phyloP scores from a whole-genome alignment of 495 filamentous ascomycete genomes.

The Penicillium canescens region DNA sequence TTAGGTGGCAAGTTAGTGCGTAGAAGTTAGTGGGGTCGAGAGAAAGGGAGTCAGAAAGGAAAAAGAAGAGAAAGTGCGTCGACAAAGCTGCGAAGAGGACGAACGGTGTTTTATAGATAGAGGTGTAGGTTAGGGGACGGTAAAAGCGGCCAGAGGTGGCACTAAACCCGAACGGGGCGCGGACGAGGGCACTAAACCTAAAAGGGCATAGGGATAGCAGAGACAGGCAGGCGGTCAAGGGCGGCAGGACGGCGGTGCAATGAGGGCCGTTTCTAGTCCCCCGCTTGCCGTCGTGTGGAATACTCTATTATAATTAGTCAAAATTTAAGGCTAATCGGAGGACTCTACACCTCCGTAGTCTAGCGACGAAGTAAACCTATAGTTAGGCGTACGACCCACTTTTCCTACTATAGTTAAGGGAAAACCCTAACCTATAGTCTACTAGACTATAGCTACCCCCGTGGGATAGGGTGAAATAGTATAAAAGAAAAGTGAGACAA shows the following conservation, averaged over 20 bases:
- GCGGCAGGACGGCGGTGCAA: not conserved
- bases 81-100: constrained; percentile 1
- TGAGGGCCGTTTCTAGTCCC: not conserved
- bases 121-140: not conserved
- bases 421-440: too few relatives aligned
- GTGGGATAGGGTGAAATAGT: too few relatives aligned
- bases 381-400: too few relatives aligned
- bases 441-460: too few relatives aligned
- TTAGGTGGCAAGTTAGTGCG: not conserved
- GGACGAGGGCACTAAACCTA: not conserved
- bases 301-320: too few relatives aligned
- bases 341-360: too few relatives aligned
- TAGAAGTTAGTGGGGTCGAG: not conserved
- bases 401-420: too few relatives aligned
- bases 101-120: constrained; percentile 5
- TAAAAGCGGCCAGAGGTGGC: constrained; percentile 1
- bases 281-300: not conserved
- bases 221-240: not conserved
- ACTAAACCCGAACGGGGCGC: constrained; percentile 1
- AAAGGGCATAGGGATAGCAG: not conserved
- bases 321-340: too few relatives aligned
- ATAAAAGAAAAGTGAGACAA: too few relatives aligned
- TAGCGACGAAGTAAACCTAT: too few relatives aligned
- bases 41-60: not conserved
- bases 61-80: constrained; percentile 1